Conservation (phyloP, 139 green algal genomes). For the Spirogloea muscicola region DNA sequence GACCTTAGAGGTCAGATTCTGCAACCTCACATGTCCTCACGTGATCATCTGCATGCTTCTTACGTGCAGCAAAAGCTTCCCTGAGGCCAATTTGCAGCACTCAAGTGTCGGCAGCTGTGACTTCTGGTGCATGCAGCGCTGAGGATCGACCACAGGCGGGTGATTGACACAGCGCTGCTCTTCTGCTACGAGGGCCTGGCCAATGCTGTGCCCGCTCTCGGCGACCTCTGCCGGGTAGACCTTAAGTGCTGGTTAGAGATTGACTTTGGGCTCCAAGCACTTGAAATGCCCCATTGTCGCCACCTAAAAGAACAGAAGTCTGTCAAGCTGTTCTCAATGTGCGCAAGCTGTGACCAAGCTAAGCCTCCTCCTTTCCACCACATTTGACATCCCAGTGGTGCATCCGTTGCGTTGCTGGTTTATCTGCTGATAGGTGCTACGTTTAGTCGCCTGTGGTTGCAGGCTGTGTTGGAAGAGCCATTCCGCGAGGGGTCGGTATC, state of each 20-base stretch:
- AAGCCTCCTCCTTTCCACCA: no score
- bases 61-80: neutral
- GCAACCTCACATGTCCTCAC: neutral
- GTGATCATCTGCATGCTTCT: neutral
- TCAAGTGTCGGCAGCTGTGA: no score
- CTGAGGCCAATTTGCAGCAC: no score
- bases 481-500: constrained; percentile 2
- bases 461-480: neutral
- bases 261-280: neutral
- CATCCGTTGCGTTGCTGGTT: no score
- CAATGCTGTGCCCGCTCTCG: constrained; percentile 24
- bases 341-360: no score
- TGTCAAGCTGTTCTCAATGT: no score
- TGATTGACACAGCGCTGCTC: constrained; percentile 52
- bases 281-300: no score
- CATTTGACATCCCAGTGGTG: no score
- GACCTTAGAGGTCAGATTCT: constrained; percentile 47
- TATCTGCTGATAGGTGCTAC: no score
- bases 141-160: constrained; percentile 49
- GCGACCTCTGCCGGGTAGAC: constrained; percentile 39
- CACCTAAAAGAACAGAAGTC: no score
- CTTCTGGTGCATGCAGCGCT: constrained; percentile 14
- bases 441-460: no score
- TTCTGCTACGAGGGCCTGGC: constrained; percentile 41
- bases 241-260: constrained; percentile 6